A percentile compares a stretch with the other conserved stretches of the same genome.
Evolutionary conservation across 2,329 filamentous ascomycete genomes (phyloP).

Genomic region (Neofusicoccum parvum): DNA sequence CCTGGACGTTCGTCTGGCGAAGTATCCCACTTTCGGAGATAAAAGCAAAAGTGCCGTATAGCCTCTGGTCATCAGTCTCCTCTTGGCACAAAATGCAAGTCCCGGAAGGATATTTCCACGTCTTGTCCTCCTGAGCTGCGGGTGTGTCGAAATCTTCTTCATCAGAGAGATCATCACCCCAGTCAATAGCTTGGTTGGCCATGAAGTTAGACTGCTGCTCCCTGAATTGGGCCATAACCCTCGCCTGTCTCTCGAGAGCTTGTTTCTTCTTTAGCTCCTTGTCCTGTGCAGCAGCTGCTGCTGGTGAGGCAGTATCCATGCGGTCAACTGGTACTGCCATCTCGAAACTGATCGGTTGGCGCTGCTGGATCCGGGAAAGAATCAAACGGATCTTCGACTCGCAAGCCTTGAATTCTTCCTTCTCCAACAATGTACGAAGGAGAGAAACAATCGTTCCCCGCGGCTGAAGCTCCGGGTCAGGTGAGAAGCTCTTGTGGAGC

Average conservation of each 20-base stretch:
- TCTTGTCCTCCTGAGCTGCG: constrained; percentile 68
- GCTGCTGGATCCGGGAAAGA: constrained; percentile 81
- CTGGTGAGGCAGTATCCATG: constrained; percentile 81
- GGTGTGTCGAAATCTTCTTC: constrained; percentile 62
- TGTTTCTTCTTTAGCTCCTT: constrained; percentile 88
- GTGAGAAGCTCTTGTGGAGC: constrained; percentile 62
- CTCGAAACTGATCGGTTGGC: constrained; percentile 73
- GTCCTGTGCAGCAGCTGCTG: constrained; percentile 61
- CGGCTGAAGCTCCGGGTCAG: constrained; percentile 28
- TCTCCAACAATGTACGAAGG: constrained; percentile 57
- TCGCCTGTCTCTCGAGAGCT: constrained; percentile 84
- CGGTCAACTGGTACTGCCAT: constrained; percentile 71
- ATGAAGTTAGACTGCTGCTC: constrained; percentile 96
- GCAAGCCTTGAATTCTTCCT: constrained; percentile 77
- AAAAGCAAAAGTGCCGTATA: constrained; percentile 93
- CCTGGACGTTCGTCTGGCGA: constrained; percentile 80
- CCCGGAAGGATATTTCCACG: constrained; percentile 88
- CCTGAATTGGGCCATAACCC: constrained; percentile 97
- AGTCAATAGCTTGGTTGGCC: constrained; percentile 84
- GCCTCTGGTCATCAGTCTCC: constrained; percentile 82
- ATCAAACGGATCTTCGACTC: constrained; percentile 84
- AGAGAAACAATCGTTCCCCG: constrained; percentile 54
- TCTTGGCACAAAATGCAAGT: constrained; percentile 97
- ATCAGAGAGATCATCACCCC: constrained; percentile 81
- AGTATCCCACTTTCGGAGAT: constrained; percentile 84